Evolutionary conservation across 139 green algal species (phyloP).

Genomic region (Asterochloris erici): DNA sequence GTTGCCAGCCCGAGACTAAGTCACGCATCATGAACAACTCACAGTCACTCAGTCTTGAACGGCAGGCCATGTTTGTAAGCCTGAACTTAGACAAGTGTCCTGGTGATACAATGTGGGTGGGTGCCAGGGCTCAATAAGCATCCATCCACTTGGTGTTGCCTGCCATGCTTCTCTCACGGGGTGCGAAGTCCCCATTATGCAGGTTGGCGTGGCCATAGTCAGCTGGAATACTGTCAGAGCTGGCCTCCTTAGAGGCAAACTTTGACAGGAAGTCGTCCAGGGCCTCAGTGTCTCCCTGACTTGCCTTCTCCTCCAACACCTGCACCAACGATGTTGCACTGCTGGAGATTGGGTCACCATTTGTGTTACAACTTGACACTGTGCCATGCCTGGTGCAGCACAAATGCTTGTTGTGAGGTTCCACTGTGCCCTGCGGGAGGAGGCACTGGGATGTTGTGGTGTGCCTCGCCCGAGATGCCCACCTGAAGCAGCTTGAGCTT

Average conservation of each 20-base stretch:
- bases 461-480: not conserved
- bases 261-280: constrained; percentile 13
- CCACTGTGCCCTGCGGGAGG: not conserved
- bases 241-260: not conserved
- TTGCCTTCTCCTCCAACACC: constrained; percentile 4
- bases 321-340: not conserved
- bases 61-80: too few relatives aligned
- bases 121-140: too few relatives aligned
- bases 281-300: not conserved
- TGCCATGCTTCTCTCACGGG: too few relatives aligned
- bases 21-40: too few relatives aligned
- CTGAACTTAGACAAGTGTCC: too few relatives aligned
- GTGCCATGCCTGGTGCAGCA: not conserved
- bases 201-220: not conserved
- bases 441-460: not conserved
- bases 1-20: too few relatives aligned
- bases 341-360: not conserved
- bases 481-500: constrained; percentile 10
- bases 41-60: too few relatives aligned
- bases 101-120: too few relatives aligned
- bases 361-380: not conserved
- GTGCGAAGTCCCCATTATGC: too few relatives aligned
- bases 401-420: not conserved
- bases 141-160: too few relatives aligned
- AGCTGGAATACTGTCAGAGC: not conserved